These are phyloP conservation scores for Olyra latifolia DNA, from an alignment of 176 grass and related monocot species.

Conservation along the genomic window DNA sequence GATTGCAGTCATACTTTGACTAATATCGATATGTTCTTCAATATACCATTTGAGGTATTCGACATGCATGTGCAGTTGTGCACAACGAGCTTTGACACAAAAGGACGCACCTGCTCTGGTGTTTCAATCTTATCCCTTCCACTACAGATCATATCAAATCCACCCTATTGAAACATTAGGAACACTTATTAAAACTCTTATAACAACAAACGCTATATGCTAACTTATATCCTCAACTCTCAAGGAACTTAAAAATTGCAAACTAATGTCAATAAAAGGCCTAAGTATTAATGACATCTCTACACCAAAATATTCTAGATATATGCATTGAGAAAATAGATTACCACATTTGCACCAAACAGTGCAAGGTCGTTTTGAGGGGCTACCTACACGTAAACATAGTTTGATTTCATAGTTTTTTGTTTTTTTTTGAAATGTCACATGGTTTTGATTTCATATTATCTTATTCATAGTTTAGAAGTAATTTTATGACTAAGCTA, in stretches of 20 bases:
- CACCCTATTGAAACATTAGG: slow-evolving; percentile 53
- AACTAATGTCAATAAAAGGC: not conserved
- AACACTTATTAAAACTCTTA: not conserved
- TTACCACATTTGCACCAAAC: not conserved
- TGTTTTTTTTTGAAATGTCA: too few relatives aligned
- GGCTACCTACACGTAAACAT: not conserved
- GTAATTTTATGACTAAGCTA: too few relatives aligned
- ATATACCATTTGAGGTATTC: not conserved
- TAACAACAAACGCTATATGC: not conserved
- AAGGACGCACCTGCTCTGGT: slow-evolving; percentile 70
- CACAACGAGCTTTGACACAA: not conserved
- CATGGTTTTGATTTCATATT: not conserved
- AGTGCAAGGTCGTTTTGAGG: not conserved
- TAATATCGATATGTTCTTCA: not conserved
- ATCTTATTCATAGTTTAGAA: not conserved
- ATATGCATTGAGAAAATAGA: not conserved
- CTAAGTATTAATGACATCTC: not conserved
- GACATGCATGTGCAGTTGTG: slow-evolving; percentile 11
- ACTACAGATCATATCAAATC: slow-evolving; percentile 99
- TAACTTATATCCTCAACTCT: not conserved
- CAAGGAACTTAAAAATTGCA: not conserved
- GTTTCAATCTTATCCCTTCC: slow-evolving; percentile 99
- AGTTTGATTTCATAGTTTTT: too few relatives aligned
- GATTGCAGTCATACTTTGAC: not conserved
- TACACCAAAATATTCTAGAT: not conserved